phyloP scores from a whole-genome alignment of 768 basidiomycete genomes.

The Kwoniella pini region DNA sequence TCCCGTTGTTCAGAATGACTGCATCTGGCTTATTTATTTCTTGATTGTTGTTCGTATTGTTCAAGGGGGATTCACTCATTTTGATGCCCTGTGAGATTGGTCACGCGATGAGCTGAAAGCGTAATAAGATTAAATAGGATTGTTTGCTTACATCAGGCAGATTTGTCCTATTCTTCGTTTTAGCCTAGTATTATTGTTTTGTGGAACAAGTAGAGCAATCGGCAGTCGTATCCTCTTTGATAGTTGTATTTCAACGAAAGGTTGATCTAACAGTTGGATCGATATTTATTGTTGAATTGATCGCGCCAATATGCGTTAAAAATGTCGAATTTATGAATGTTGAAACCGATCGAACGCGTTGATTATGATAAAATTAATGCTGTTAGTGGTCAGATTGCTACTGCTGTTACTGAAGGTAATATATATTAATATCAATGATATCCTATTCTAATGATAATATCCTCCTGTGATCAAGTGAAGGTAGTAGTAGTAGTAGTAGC shows the following conservation, averaged over 20 bases:
- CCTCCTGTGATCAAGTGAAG: neutral
- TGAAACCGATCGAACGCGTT: too few relatives aligned
- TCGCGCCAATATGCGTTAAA: too few relatives aligned
- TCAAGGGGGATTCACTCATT: conserved; percentile 24
- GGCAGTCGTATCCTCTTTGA: too few relatives aligned
- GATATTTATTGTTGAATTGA: too few relatives aligned
- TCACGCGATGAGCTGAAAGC: neutral
- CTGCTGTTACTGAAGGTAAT: neutral
- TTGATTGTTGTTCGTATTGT: conserved; percentile 16
- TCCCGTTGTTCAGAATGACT: conserved; percentile 4
- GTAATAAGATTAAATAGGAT: too few relatives aligned
- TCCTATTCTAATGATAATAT: neutral
- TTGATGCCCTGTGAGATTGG: conserved; percentile 22
- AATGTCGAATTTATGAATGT: too few relatives aligned
- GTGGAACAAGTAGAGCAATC: too few relatives aligned
- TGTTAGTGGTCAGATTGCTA: neutral
- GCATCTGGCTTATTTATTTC: conserved; percentile 8
- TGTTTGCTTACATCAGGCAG: conserved; percentile 13
- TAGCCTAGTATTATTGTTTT: too few relatives aligned
- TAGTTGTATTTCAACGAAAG: too few relatives aligned
- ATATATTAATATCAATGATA: neutral
- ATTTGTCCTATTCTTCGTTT: too few relatives aligned
- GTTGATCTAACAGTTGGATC: too few relatives aligned
- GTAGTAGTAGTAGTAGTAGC: neutral
- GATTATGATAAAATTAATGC: too few relatives aligned